These are phyloP conservation scores for Claviceps digitariae DNA, from an alignment of 2,329 filamentous ascomycete genomes.

Conservation along the genomic window DNA sequence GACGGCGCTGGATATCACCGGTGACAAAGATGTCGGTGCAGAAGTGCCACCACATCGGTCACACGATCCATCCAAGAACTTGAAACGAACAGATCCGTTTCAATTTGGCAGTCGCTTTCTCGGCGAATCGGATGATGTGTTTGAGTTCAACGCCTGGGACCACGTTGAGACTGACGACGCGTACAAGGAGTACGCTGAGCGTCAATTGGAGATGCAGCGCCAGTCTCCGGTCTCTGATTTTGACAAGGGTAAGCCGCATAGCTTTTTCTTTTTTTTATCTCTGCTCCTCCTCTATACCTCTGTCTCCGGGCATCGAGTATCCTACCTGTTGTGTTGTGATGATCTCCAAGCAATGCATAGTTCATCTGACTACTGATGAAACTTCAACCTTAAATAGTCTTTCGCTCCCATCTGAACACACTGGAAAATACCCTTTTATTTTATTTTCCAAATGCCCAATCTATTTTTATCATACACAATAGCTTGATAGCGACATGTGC, in stretches of 20 bases:
- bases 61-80: conserved; percentile 57
- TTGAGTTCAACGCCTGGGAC: conserved; percentile 98
- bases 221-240: conserved; percentile 81
- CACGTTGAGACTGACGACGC: conserved; percentile 86
- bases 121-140: conserved; percentile 75
- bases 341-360: conserved; percentile 49
- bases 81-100: conserved; percentile 85
- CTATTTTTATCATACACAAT: not conserved
- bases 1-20: conserved; percentile 12
- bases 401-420: conserved; percentile 59
- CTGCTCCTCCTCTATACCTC: not conserved
- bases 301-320: not conserved
- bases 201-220: conserved; percentile 76
- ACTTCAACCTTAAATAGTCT: conserved; percentile 39
- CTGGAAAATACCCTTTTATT: not conserved
- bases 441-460: not conserved
- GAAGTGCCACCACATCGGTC: conserved; percentile 48
- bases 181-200: conserved; percentile 74
- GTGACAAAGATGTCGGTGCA: not conserved
- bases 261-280: not conserved
- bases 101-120: conserved; percentile 87
- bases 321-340: conserved; percentile 32
- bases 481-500: conserved; percentile 11
- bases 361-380: conserved; percentile 57
- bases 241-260: conserved; percentile 54